A percentile compares a stretch with the other conserved stretches of the same genome.
phyloP scores from a whole-genome alignment of 192 early-diverging fungal species.

The Umbelopsis isabellina region DNA sequence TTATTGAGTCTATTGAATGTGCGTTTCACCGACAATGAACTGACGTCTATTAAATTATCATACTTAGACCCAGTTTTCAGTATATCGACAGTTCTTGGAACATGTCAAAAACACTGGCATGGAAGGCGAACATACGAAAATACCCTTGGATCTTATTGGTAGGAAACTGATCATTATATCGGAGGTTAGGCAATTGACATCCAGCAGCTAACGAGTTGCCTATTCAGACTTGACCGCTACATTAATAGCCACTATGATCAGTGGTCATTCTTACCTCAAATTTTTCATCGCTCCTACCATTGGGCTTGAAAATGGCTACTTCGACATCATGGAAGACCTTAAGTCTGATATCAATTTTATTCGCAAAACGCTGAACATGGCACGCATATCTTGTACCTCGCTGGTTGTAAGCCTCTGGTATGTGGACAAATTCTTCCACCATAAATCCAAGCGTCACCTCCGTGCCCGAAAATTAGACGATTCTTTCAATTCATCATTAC shows the following conservation, averaged over 20 bases:
- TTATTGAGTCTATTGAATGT: not conserved
- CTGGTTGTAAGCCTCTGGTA: slow-evolving; percentile 52
- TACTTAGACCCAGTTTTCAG: slow-evolving; percentile 43
- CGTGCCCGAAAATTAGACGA: slow-evolving; percentile 39
- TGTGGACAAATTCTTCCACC: slow-evolving; percentile 48
- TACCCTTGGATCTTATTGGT: slow-evolving; percentile 56
- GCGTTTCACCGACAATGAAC: not conserved
- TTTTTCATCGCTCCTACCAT: not conserved
- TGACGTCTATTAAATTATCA: not conserved
- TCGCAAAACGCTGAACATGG: slow-evolving; percentile 45
- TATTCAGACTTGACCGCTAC: slow-evolving; percentile 52
- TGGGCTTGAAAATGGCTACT: slow-evolving; percentile 3
- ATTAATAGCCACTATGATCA: slow-evolving; percentile 47
- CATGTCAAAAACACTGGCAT: slow-evolving; percentile 41
- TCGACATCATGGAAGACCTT: slow-evolving; percentile 8
- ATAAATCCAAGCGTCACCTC: slow-evolving; percentile 22
- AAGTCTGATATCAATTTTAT: slow-evolving; percentile 50
- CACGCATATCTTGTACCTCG: slow-evolving; percentile 53
- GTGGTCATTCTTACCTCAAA: slow-evolving; percentile 39
- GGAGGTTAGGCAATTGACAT: not conserved
- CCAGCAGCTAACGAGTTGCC: not conserved
- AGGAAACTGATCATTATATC: not conserved
- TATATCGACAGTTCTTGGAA: slow-evolving; percentile 41
- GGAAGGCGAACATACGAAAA: slow-evolving; percentile 44
- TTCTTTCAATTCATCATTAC: not conserved